These are phyloP conservation scores for Cicer cuneatum DNA, from an alignment of 306 rosid genomes.

Conservation along the genomic window DNA sequence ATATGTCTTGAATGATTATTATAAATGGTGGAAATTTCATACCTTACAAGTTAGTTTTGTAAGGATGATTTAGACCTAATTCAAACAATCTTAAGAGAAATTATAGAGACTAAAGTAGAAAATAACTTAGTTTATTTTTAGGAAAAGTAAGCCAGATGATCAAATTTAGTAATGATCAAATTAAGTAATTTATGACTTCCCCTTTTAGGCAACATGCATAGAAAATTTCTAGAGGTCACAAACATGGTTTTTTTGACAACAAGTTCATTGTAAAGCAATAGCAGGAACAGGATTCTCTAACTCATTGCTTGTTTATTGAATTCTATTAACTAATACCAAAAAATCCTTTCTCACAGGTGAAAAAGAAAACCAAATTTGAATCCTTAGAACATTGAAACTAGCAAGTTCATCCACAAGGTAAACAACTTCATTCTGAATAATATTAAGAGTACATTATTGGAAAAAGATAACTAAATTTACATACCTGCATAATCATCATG, in stretches of 20 bases:
- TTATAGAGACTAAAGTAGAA: neutral
- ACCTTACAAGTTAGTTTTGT: neutral
- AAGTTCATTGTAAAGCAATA: neutral
- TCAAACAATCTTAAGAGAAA: neutral
- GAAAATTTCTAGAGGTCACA: slow-evolving; percentile 21
- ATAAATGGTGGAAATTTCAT: neutral
- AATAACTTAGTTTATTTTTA: neutral
- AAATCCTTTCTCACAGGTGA: too few species aligned
- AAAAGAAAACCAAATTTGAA: neutral
- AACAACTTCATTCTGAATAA: slow-evolving; percentile 6
- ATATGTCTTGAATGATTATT: neutral
- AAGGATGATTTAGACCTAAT: neutral
- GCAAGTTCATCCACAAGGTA: slow-evolving; percentile 26
- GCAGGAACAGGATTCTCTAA: slow-evolving; percentile 13
- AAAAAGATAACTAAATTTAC: neutral
- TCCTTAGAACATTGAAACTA: slow-evolving; percentile 20
- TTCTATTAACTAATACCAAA: slow-evolving; percentile 2
- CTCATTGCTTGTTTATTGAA: neutral
- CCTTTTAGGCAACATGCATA: slow-evolving; percentile 7
- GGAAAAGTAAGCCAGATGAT: neutral
- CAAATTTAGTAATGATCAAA: slow-evolving; percentile 3
- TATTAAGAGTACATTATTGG: neutral
- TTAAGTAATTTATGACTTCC: slow-evolving; percentile 23
- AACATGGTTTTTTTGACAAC: slow-evolving; percentile 12
- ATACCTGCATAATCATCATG: slow-evolving; percentile 50